phyloP scores from a whole-genome alignment of 306 rosid species.

The Corylus americana region DNA sequence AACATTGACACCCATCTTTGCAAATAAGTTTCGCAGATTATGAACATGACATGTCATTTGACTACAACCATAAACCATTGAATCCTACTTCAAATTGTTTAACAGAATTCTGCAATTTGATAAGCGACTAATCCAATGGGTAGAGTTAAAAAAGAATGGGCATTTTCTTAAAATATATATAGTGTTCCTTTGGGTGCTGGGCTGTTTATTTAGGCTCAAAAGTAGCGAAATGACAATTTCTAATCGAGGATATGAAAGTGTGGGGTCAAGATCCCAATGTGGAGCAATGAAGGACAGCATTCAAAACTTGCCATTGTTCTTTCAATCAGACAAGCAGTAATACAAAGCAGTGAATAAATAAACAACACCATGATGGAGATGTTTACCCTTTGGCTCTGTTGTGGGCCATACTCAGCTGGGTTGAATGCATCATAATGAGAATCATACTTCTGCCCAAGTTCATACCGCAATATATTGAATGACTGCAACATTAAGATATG shows the following conservation, averaged over 20 bases:
- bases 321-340: not conserved
- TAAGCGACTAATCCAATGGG: not conserved
- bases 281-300: not conserved
- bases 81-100: not conserved
- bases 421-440: conserved; percentile 65
- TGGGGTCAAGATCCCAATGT: not conserved
- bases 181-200: not conserved
- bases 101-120: not conserved
- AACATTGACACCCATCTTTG: not conserved
- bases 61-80: not conserved
- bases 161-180: not conserved
- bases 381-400: conserved; percentile 62
- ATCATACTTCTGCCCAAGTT: conserved; percentile 63
- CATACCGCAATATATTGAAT: conserved; percentile 61
- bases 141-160: not conserved
- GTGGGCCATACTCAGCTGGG: conserved; percentile 49
- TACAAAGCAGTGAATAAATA: not conserved
- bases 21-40: not conserved
- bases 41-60: not conserved
- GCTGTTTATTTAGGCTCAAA: not conserved
- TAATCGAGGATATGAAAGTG: not conserved
- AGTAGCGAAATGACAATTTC: not conserved
- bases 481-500: conserved; percentile 43
- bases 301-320: not conserved
- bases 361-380: not conserved